phyloP scores from a whole-genome alignment of 2,329 filamentous ascomycete species.

The Aphanoascus verrucosus region DNA sequence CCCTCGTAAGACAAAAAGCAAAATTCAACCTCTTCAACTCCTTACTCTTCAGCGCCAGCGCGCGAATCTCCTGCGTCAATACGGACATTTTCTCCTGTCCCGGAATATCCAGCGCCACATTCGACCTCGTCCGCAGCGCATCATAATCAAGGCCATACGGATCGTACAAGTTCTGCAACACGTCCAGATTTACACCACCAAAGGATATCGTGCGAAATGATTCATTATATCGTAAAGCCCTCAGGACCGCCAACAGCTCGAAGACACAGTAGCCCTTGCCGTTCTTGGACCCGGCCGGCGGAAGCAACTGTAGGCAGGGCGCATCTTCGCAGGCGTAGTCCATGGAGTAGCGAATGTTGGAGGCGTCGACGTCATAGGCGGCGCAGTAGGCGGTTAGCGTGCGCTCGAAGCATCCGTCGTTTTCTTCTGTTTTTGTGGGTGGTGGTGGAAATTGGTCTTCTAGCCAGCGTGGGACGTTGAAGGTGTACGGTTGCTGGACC shows the following conservation, averaged over 20 bases:
- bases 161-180: slow-evolving; percentile 52
- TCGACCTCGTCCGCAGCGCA: slow-evolving; percentile 50
- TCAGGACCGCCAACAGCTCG: slow-evolving; percentile 60
- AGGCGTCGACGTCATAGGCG: slow-evolving; percentile 56
- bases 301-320: slow-evolving; percentile 54
- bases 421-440: slow-evolving; percentile 42
- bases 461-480: slow-evolving; percentile 48
- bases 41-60: slow-evolving; percentile 55
- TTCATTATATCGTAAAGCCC: slow-evolving; percentile 60
- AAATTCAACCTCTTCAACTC: slow-evolving; percentile 56
- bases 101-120: slow-evolving; percentile 43
- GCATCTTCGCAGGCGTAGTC: slow-evolving; percentile 54
- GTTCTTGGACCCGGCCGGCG: slow-evolving; percentile 41
- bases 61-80: slow-evolving; percentile 58
- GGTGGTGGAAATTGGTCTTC: slow-evolving; percentile 40
- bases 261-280: slow-evolving; percentile 47
- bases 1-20: slow-evolving; percentile 48
- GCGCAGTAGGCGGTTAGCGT: slow-evolving; percentile 60
- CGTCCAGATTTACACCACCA: slow-evolving; percentile 52
- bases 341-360: slow-evolving; percentile 55
- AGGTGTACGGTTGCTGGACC: slow-evolving; percentile 52
- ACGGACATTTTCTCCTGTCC: slow-evolving; percentile 48
- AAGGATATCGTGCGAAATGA: slow-evolving; percentile 59
- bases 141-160: slow-evolving; percentile 51
- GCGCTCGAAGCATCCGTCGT: slow-evolving; percentile 54